Percentiles rank a stretch among this genome's conserved stretches.
Evolutionary conservation across 805 yeast genomes (phyloP).

Genomic region (Starmerella tilneyi): DNA sequence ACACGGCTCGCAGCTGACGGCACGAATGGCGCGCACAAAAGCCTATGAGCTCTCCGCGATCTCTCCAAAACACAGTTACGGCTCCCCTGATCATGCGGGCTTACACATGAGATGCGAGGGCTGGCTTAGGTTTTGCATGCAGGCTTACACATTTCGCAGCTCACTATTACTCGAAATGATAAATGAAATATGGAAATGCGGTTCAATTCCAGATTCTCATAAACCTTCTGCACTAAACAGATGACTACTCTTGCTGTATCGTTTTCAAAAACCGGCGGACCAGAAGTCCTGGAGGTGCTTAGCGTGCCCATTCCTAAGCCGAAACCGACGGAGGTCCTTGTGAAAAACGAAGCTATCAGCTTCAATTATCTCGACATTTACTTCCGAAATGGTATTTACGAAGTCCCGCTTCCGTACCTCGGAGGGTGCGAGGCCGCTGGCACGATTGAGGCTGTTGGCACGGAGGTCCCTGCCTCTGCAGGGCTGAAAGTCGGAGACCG

Average conservation of each 20-base stretch:
- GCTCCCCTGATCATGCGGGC: too few relatives aligned
- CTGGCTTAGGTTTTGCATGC: too few relatives aligned
- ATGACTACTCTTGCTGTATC: conserved; percentile 14
- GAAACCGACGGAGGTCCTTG: conserved; percentile 46
- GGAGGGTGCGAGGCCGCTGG: conserved; percentile 50
- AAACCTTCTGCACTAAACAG: too few relatives aligned
- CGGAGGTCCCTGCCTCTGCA: conserved; percentile 41
- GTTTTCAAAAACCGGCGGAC: conserved; percentile 46
- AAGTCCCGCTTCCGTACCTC: conserved; percentile 57
- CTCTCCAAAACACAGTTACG: too few relatives aligned
- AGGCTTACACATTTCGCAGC: too few relatives aligned
- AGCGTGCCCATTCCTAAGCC: conserved; percentile 28
- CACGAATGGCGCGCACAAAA: too few relatives aligned
- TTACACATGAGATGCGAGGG: too few relatives aligned
- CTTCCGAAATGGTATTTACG: conserved; percentile 71
- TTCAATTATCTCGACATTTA: conserved; percentile 74
- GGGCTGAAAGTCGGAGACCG: conserved; percentile 40
- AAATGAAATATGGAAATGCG: too few relatives aligned
- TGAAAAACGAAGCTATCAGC: conserved; percentile 70
- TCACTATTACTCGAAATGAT: too few relatives aligned
- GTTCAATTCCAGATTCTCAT: too few relatives aligned
- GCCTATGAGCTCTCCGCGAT: too few relatives aligned
- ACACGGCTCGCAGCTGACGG: too few relatives aligned
- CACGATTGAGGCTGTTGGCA: conserved; percentile 40
- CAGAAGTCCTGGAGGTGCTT: conserved; percentile 44